phyloP scores from a whole-genome alignment of 805 yeast genomes.

The Wickerhamiella domercqiae region DNA sequence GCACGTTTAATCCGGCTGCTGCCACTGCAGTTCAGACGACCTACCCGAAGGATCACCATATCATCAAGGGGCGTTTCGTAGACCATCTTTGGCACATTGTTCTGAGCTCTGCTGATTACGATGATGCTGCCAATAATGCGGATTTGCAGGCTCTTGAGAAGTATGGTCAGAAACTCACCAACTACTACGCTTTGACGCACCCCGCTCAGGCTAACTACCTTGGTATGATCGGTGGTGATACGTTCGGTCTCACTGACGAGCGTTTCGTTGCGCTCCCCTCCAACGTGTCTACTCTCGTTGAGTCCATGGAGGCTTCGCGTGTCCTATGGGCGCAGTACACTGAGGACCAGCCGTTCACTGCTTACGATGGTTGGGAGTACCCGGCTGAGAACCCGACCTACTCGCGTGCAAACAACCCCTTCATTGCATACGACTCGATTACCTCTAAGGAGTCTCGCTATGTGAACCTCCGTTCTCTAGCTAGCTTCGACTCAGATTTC shows the following conservation, averaged over 20 bases:
- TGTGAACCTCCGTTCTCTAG: constrained; percentile 34
- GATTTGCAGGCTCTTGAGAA: constrained; percentile 30
- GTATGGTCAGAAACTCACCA: constrained; percentile 32
- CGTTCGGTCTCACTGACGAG: constrained; percentile 34
- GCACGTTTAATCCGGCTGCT: constrained; percentile 19
- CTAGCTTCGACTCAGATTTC: constrained; percentile 30
- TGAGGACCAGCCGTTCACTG: constrained; percentile 39
- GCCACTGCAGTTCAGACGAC: constrained; percentile 21
- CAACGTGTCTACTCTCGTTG: constrained; percentile 35
- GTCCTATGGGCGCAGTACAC: constrained; percentile 42
- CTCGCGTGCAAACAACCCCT: constrained; percentile 39
- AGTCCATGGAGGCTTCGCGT: constrained; percentile 30
- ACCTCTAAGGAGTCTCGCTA: constrained; percentile 25
- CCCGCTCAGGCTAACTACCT: constrained; percentile 42
- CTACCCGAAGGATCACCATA: constrained; percentile 21
- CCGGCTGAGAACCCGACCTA: constrained; percentile 29
- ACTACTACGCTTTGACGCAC: constrained; percentile 38
- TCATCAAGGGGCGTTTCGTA: constrained; percentile 18
- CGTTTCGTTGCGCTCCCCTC: constrained; percentile 31
- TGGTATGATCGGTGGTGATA: constrained; percentile 37
- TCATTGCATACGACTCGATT: constrained; percentile 30
- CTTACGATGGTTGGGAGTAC: constrained; percentile 35
- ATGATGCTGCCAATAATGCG: constrained; percentile 33
- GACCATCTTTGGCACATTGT: constrained; percentile 28
- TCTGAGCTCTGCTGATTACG: constrained; percentile 38